Base-by-base conservation (phyloP, 2,329 filamentous ascomycete genomes). In the Sclerotinia minor region DNA sequence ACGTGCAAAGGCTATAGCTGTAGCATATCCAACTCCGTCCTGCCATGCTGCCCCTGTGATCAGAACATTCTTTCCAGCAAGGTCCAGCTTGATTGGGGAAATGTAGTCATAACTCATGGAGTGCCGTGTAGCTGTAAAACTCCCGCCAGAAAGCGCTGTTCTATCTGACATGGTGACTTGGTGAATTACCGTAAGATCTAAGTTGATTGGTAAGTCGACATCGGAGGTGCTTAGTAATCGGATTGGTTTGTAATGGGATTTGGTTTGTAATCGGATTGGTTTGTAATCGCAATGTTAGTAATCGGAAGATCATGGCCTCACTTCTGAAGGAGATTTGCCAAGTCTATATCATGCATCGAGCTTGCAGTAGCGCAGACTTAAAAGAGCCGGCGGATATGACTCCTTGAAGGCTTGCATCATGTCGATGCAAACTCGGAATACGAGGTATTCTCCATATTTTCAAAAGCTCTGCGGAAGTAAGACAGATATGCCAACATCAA, bases 11-110 rank as follows among this genome's bases (percentile, higher is more conserved):
- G 57, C 44, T 47, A 32, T 63, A 59, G 65, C 65, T 15, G 65
- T 67, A 21, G 38, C 55, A 50, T 61, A 61, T 38, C 65, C 65
- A n/a, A 67, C 44, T 24, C 65, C 65, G 19, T 67, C 29, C 50
- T 65, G 26, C 63, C 63, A 65, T 6, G 65, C 58, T 26, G 65
- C 65, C 3, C 65, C 65, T 38, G 57, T 63, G 17, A 67, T 44
- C 29, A 67, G n/a, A 45, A 47, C 57, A 45, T 41, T 24, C 11
- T 52, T 49, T 19, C 45, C 65, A 26, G 55, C n/a, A 24, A 63
- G 32, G 57, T 49, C 44, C 1, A 61, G 57, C 35, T 49, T 67
- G 7, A 38, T 13, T 52, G 55, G 44, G n/a, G 55, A 63, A 32
- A 67, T 67, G 29, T 38, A 50, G 55, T 47, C 41, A 47, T 67